phyloP scores from a whole-genome alignment of 371 early-diverging fungal genomes.

The Saksenaea oblongispora region DNA sequence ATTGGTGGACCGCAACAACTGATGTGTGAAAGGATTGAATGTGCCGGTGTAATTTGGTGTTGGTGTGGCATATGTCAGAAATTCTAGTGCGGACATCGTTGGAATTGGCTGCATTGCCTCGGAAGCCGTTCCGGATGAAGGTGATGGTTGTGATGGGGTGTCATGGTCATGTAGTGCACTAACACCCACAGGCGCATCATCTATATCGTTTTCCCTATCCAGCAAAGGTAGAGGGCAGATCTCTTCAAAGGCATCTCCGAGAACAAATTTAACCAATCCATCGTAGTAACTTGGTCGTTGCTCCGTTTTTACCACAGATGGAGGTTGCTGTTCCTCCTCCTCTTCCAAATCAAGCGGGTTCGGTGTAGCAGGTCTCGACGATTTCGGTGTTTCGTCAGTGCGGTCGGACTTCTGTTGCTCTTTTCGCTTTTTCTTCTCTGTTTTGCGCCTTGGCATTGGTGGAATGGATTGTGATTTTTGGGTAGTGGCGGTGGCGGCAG shows the following conservation, averaged over 20 bases:
- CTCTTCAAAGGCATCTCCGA: conserved; percentile 40
- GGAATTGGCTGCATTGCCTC: conserved; percentile 3
- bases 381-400: background rate
- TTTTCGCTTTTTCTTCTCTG: conserved; percentile 47
- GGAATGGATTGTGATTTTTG: conserved; percentile 45
- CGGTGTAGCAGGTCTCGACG: conserved; percentile 19
- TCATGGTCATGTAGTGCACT: conserved; percentile 27
- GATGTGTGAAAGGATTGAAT: conserved; percentile 48
- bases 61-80: conserved; percentile 33
- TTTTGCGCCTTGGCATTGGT: conserved; percentile 31
- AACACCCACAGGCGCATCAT: conserved; percentile 39
- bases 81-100: conserved; percentile 34
- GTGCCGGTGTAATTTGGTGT: conserved; percentile 40
- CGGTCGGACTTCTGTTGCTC: conserved; percentile 20
- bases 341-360: conserved; percentile 2
- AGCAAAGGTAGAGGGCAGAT: conserved; percentile 13
- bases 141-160: background rate
- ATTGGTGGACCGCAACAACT: conserved; percentile 32
- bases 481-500: conserved; percentile 56
- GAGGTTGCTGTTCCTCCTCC: background rate
- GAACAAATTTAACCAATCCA: conserved; percentile 37
- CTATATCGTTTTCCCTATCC: conserved; percentile 12
- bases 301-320: background rate
- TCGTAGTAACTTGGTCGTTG: conserved; percentile 15
- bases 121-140: background rate